phyloP scores from a whole-genome alignment of 371 early-diverging fungal genomes.

The Rhizopus delemar region DNA sequence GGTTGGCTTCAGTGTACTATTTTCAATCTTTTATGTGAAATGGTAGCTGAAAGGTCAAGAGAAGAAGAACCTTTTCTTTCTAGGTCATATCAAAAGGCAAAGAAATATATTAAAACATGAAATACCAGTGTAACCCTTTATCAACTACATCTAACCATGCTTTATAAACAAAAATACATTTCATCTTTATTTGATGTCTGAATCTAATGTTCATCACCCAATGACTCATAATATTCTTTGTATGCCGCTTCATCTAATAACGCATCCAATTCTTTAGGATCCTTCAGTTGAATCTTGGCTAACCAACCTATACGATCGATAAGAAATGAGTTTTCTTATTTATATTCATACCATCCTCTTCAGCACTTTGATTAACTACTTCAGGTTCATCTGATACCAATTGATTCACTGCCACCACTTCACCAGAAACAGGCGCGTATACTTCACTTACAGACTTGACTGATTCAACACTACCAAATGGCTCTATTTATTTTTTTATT shows the following conservation, averaged over 20 bases:
- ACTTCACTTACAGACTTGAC: no score
- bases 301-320: conserved; percentile 78
- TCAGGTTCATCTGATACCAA: conserved; percentile 25
- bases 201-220: background rate
- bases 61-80: conserved; percentile 6
- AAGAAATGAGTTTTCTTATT: background rate
- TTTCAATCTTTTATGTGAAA: background rate
- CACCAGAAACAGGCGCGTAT: no score
- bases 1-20: background rate
- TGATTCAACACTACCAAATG: no score
- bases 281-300: conserved; percentile 82
- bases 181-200: no score
- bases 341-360: conserved; percentile 64
- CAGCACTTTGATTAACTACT: conserved; percentile 75
- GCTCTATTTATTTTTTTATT: no score
- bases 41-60: background rate
- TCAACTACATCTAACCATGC: no score
- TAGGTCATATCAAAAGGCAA: conserved; percentile 12
- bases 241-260: conserved; percentile 80
- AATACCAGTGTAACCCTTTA: no score
- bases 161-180: no score
- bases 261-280: conserved; percentile 65
- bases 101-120: conserved; percentile 9
- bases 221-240: conserved; percentile 19
- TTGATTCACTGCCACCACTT: no score